Evolutionary conservation across 352 stramenopile genomes (phyloP).

Genomic region (Globisporangium radiosum): DNA sequence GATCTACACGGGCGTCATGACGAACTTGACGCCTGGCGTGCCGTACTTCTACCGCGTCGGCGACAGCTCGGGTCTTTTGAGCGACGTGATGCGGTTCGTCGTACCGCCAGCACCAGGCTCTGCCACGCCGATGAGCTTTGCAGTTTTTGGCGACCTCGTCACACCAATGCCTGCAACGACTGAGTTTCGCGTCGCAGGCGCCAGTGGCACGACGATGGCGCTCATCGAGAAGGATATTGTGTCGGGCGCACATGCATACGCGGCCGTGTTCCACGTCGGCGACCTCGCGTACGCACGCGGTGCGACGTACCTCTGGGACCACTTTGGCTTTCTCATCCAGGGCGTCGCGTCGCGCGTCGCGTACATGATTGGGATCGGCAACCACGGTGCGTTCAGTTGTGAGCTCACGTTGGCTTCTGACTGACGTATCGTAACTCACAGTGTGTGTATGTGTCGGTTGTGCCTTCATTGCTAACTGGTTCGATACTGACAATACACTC

Average conservation of each 20-base stretch:
- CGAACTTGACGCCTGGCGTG: slow-evolving; percentile 2
- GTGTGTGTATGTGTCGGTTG: too few species aligned
- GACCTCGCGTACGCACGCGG: slow-evolving; percentile 73
- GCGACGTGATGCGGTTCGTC: slow-evolving; percentile 14
- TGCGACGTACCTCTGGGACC: slow-evolving; percentile 77
- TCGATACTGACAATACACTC: background rate
- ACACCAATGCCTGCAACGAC: slow-evolving; percentile 6
- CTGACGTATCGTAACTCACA: background rate
- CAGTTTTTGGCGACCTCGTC: slow-evolving; percentile 53
- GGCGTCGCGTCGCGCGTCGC: slow-evolving; percentile 62
- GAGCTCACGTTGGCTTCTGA: background rate
- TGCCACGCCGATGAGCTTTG: slow-evolving; percentile 24
- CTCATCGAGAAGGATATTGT: slow-evolving; percentile 13
- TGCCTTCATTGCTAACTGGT: too few species aligned
- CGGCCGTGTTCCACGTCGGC: slow-evolving; percentile 77
- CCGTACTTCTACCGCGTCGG: slow-evolving; percentile 18
- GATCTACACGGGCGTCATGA: slow-evolving; percentile 15
- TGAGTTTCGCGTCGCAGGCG: slow-evolving; percentile 12
- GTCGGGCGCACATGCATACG: slow-evolving; percentile 26
- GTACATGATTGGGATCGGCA: slow-evolving; percentile 67
- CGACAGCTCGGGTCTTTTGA: slow-evolving; percentile 2
- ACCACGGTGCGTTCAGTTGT: slow-evolving; percentile 19
- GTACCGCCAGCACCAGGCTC: slow-evolving; percentile 6
- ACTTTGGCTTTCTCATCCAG: slow-evolving; percentile 79
- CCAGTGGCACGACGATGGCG: slow-evolving; percentile 11